phyloP scores from a whole-genome alignment of 192 early-diverging fungal genomes.

The Blastocladiella britannica region DNA sequence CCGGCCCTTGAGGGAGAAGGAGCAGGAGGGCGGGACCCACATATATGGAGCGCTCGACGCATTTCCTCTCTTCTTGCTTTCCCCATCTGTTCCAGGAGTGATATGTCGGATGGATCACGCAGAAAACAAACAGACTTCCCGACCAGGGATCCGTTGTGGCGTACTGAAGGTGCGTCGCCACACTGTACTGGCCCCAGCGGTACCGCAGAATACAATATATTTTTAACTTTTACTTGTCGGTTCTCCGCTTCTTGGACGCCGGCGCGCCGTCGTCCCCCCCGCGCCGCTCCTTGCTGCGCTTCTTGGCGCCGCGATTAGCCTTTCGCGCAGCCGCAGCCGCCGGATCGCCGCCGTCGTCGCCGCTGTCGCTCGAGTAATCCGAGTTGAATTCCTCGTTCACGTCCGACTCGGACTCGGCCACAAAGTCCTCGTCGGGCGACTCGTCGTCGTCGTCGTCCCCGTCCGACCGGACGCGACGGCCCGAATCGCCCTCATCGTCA shows the following conservation, averaged over 20 bases:
- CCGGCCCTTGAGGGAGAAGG: too few species aligned
- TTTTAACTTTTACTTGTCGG: neutral
- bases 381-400: slow-evolving; percentile 23
- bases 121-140: too few species aligned
- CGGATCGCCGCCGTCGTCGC: slow-evolving; percentile 5
- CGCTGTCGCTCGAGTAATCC: slow-evolving; percentile 8
- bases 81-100: too few species aligned
- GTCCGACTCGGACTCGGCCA: slow-evolving; percentile 22
- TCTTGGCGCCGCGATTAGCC: neutral
- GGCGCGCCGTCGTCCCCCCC: too few species aligned
- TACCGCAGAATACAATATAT: too few species aligned
- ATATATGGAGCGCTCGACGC: too few species aligned
- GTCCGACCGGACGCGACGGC: slow-evolving; percentile 13
- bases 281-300: neutral
- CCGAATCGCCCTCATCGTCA: slow-evolving; percentile 20
- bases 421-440: slow-evolving; percentile 79
- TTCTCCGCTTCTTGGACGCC: neutral
- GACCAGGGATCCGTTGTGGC: too few species aligned
- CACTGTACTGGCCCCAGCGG: too few species aligned
- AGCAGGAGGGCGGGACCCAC: too few species aligned
- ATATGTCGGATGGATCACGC: too few species aligned
- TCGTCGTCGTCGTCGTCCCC: slow-evolving; percentile 39
- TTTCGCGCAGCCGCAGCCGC: slow-evolving; percentile 3
- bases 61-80: too few species aligned
- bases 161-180: too few species aligned